Evolutionary conservation across 768 basidiomycete genomes (phyloP), one percentile per base, ranked within the genome.

Genomic region (Russula vinacea): DNA sequence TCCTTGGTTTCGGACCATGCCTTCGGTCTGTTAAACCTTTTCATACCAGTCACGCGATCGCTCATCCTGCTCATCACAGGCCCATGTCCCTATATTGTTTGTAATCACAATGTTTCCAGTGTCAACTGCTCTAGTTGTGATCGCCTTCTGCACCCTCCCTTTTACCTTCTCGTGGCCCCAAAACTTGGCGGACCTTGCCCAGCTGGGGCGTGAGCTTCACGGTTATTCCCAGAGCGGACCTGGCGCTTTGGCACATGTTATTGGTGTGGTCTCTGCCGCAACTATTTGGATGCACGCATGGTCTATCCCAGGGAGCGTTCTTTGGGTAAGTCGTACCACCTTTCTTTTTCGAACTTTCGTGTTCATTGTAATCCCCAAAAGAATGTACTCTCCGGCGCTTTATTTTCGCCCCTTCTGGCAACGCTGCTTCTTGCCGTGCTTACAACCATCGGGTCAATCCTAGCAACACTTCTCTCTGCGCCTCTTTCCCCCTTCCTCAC

Each of bases 201-300:
- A 85, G 70, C 78, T 93, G 13, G 90, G 88, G 17, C 78, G 83
- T 47, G 89, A 91, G 64, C 83, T 92, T 8, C 88, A 88, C 70
- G 84, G 81, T 58, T 94, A 93, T 73, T 84, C 89, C 10, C 87
- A 87, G 72, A 86, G 86, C 64, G 89, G 89, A 13, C 69, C 78
- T 35, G 78, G 76, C 3, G 83, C 88, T 22, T 78, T 85, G 58
- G 81, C 82, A 9, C 95, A 96, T 75, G 90, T 96, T 58, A 74
- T 95, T 49, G 85, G 81, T 29, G 92, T 94, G 56, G 81, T 98
- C 70, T 86, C 89, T 44, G 80, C 94, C 16, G 87, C 89, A 19
- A 91, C 92, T 5, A 78, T 93, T 33, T 98, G 94, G 93, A 97
- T 94, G 76, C 95, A 98, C 74, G 93, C 94, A 4, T 98, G 94